Percentiles rank a stretch among this genome's conserved stretches.
Conservation (phyloP, 1,284 basidiomycete species). For the Termitomyces sp. region DNA sequence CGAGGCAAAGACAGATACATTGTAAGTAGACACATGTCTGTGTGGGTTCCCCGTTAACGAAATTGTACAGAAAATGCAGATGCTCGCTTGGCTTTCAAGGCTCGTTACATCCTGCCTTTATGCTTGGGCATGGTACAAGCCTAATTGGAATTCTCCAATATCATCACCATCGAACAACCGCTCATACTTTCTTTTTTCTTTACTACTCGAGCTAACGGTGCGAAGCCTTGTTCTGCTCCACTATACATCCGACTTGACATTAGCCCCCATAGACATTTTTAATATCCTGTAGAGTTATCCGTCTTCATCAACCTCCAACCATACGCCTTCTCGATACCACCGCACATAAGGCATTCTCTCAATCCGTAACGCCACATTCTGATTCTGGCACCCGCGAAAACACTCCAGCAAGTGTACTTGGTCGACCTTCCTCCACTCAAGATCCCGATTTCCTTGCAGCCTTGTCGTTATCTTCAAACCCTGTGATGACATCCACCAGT, state of each 20-base stretch:
- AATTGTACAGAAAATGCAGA: slow-evolving; percentile 47
- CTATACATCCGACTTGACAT: slow-evolving; percentile 8
- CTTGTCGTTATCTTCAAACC: slow-evolving; percentile 61
- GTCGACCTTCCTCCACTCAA: slow-evolving; percentile 16
- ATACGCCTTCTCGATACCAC: slow-evolving; percentile 62
- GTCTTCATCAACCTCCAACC: slow-evolving; percentile 57
- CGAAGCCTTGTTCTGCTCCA: slow-evolving; percentile 18
- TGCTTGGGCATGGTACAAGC: slow-evolving; percentile 36
- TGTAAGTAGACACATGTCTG: slow-evolving; percentile 34
- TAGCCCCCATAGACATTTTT: slow-evolving; percentile 38
- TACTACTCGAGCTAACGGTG: slow-evolving; percentile 52
- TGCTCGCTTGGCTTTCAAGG: slow-evolving; percentile 52
- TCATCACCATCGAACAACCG: slow-evolving; percentile 32
- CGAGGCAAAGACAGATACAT: slow-evolving; percentile 59
- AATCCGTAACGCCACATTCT: slow-evolving; percentile 31
- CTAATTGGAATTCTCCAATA: slow-evolving; percentile 34
- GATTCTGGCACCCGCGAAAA: slow-evolving; percentile 21
- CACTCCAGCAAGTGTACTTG: slow-evolving; percentile 11
- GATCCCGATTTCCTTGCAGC: slow-evolving; percentile 57
- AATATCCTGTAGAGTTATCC: slow-evolving; percentile 48
- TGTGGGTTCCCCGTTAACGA: not conserved
- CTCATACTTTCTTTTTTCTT: slow-evolving; percentile 41
- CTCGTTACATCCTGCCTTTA: slow-evolving; percentile 47
- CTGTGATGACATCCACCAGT: slow-evolving; percentile 37
- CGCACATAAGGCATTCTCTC: slow-evolving; percentile 32